A percentile compares a stretch with the other conserved stretches of the same genome.
Evolutionary conservation across 805 yeast genomes (phyloP).

Genomic region (Pichia exigua): DNA sequence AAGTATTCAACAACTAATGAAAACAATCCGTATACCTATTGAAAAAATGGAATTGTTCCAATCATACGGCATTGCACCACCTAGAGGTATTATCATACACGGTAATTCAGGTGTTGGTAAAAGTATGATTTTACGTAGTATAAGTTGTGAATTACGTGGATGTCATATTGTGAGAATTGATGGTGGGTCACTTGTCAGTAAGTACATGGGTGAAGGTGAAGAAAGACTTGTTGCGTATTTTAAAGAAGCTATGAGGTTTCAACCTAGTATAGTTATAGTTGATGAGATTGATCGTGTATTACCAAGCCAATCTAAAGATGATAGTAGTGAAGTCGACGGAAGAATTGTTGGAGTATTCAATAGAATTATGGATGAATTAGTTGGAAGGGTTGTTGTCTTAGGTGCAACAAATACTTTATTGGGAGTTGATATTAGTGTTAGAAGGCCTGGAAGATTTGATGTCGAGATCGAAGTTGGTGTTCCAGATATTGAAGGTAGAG

Average conservation of each 20-base stretch:
- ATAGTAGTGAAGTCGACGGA: slow-evolving; percentile 82
- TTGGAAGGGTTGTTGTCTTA: slow-evolving; percentile 51
- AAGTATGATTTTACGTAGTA: slow-evolving; percentile 76
- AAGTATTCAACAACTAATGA: slow-evolving; percentile 53
- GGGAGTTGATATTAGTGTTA: slow-evolving; percentile 77
- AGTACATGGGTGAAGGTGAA: slow-evolving; percentile 93
- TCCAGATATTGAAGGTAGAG: slow-evolving; percentile 77
- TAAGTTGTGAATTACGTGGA: slow-evolving; percentile 60
- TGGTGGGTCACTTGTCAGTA: slow-evolving; percentile 89
- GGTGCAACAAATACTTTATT: slow-evolving; percentile 97
- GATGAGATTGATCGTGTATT: slow-evolving; percentile 93
- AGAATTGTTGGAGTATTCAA: slow-evolving; percentile 84
- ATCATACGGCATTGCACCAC: slow-evolving; percentile 85
- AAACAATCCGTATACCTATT: slow-evolving; percentile 74
- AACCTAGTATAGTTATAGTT: slow-evolving; percentile 81
- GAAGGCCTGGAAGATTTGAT: slow-evolving; percentile 92
- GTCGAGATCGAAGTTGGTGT: slow-evolving; percentile 88
- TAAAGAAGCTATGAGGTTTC: slow-evolving; percentile 74
- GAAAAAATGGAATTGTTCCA: slow-evolving; percentile 68
- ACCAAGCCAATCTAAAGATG: slow-evolving; percentile 67
- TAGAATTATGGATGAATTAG: slow-evolving; percentile 75
- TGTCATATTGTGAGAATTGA: slow-evolving; percentile 83
- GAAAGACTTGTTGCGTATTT: slow-evolving; percentile 73
- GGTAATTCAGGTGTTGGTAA: slow-evolving; percentile 99
- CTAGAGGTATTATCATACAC: slow-evolving; percentile 85